Percentiles rank a stretch among this genome's conserved stretches.
These are phyloP conservation scores for Strobilomyces dryophilus DNA, from an alignment of 768 basidiomycete species.

Conservation along the genomic window DNA sequence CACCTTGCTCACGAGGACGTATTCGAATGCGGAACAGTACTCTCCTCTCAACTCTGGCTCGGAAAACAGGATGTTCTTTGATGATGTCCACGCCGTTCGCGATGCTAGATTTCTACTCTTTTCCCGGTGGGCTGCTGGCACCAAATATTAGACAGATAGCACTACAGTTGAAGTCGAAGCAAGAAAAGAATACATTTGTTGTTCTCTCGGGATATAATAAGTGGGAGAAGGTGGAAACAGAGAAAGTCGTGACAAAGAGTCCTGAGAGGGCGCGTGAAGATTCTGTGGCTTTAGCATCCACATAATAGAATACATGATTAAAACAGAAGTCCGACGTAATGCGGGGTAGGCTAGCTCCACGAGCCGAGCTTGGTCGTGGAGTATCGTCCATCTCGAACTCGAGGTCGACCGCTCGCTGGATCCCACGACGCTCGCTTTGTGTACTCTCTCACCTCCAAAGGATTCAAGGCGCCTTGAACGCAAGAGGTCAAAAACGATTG, in stretches of 20 bases:
- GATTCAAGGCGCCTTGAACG: too few relatives aligned
- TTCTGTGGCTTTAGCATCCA: slow-evolving; percentile 17
- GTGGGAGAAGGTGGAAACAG: slow-evolving; percentile 21
- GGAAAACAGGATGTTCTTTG: slow-evolving; percentile 13
- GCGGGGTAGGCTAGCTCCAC: too few relatives aligned
- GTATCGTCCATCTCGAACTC: neutral
- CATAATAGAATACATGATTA: too few relatives aligned
- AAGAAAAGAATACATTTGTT: slow-evolving; percentile 16
- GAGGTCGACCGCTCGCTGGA: neutral
- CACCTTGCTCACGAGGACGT: too few relatives aligned
- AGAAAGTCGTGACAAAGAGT: slow-evolving; percentile 15
- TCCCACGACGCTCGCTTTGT: neutral
- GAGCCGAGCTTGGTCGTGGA: neutral
- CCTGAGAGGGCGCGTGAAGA: slow-evolving; percentile 5
- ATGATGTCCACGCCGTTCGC: slow-evolving; percentile 12
- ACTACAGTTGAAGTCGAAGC: slow-evolving; percentile 10
- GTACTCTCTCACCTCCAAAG: neutral
- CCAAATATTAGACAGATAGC: slow-evolving; percentile 21
- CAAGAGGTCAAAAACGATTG: too few relatives aligned
- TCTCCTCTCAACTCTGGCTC: slow-evolving; percentile 11
- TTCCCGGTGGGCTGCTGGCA: slow-evolving; percentile 22
- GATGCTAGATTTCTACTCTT: slow-evolving; percentile 17
- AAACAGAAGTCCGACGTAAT: neutral
- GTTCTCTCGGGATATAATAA: slow-evolving; percentile 16
- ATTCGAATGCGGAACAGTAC: too few relatives aligned